Conservation (phyloP, 352 stramenopile species). For the Globisporangium emineosum region DNA sequence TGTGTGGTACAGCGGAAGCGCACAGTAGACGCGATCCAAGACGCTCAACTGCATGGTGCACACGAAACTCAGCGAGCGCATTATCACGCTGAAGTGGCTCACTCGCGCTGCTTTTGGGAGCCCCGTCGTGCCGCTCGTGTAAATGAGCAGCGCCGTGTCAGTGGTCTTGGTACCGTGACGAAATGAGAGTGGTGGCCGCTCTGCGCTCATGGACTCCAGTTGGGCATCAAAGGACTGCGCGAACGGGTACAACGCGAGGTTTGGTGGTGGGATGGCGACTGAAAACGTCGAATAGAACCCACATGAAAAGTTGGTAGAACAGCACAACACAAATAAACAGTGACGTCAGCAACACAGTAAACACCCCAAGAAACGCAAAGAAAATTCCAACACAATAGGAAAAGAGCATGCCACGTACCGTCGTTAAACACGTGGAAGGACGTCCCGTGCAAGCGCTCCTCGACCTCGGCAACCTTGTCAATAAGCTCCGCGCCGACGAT, state of each 20-base stretch:
- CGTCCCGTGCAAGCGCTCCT: constrained; percentile 31
- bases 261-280: constrained; percentile 20
- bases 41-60: constrained; percentile 45
- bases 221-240: constrained; percentile 45
- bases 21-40: constrained; percentile 73
- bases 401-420: constrained; percentile 21
- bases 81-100: constrained; percentile 69
- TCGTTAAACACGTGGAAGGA: constrained; percentile 53
- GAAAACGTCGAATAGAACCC: no score
- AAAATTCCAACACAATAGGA: background rate
- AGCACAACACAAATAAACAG: background rate
- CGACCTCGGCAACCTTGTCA: constrained; percentile 36
- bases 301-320: background rate
- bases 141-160: constrained; percentile 78
- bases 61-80: constrained; percentile 55
- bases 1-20: constrained; percentile 84
- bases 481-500: constrained; percentile 69
- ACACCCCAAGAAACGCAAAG: background rate
- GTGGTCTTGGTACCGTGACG: constrained; percentile 39
- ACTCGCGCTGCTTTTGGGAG: constrained; percentile 78
- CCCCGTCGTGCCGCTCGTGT: constrained; percentile 82
- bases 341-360: background rate
- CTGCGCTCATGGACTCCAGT: constrained; percentile 25
- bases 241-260: constrained; percentile 21
- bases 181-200: constrained; percentile 24